Evolutionary conservation across 2,329 filamentous ascomycete species (phyloP), one percentile per base, ranked within the genome.

Genomic region (Calycina marina): DNA sequence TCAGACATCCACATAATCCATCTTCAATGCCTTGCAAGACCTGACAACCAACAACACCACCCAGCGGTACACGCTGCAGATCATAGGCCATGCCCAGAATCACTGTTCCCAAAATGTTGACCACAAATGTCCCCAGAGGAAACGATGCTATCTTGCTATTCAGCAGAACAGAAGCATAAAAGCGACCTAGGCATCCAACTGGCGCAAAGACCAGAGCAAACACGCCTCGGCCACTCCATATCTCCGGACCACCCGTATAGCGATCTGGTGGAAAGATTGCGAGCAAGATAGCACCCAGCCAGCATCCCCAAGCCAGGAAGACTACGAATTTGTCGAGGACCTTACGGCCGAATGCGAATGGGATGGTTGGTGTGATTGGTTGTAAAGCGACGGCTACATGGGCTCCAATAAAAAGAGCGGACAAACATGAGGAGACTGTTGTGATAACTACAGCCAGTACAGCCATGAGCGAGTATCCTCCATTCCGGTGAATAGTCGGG

Each of bases 151-250:
- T 44, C 13, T 70, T 62, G 0, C 67, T 60, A 46, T 94, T 94
- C n/a, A 93, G 65, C 14, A 61, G 54, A 5, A 80, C 50, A 0
- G 79, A 79, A 1, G 69, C 55, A 50, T 84, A 86, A 58, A 81
- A 93, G 3, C 88, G 70, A 0, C 67, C 50, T 0, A 93, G 56
- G 43, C 79, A 86, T 0, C 88, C 88, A 0, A 83, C 43, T 0
- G 88, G 88, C 1, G 84, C 80, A 46, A 94, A 90, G 2, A 85
- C 73, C 15, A 90, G 61, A 0, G 84, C 69, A 45, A 93, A 88
- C 1, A 82, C 59, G 0, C 70, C 78, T 28, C 75, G 60, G 2
- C 79, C 77, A 24, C 86, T 79, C 86, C 85, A 93, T 12, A 57
- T 57, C 25, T 80, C 65, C 2, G 56, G 49, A 4, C 49, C 50